Evolutionary conservation across 2,329 filamentous ascomycete genomes (phyloP), one percentile per base, ranked within the genome.

Genomic region (Talaromyces sp.): DNA sequence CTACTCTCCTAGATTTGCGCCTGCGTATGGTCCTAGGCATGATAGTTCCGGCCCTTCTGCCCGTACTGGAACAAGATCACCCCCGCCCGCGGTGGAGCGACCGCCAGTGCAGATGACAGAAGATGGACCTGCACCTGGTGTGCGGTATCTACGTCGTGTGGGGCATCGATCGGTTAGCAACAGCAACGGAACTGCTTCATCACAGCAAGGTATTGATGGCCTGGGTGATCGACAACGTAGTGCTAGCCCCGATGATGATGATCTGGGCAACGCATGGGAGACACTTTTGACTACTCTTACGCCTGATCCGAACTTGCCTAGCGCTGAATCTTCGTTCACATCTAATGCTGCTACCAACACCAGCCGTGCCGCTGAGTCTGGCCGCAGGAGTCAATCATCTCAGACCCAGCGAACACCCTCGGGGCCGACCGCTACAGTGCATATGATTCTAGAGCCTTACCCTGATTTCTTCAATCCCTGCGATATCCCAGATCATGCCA

Each of bases 201-300:
- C 67, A 5, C 71, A 71, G 19, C 62, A 73, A 14, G 64, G 66
- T 60, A 68, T 90, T 1, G 89, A 96, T 76, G 92, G 92, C 3
- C 84, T 97, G 16, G 93, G 92, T 43, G 92, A 97, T 77, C 90
- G 93, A 65, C 87, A 92, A 68, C 87, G 92, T 70, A 96, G 92
- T 75, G 79, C 92, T n/a, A 93, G 89, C 73, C 89, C 90, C 6
- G 80, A 82, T 19, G 73, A 82, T 7, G 73, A 77, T 43, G 70
- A 79, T 62, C 83, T 81, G 45, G 84, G 87, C 67, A 83, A 84
- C 59, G 82, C 83, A 1, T 97, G 93, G 93, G 90, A 94, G 66
- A 92, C 88, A 3, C 87, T 97, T 62, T 82, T 93, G 65, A 89
- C 85, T 7, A 96, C 91, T 0, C 85, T 97, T 67, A 89, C 90